A percentile compares a stretch with the other conserved stretches of the same genome.
Conservation (phyloP, 257 asterid genomes). For the Cynanchum wilfordii region DNA sequence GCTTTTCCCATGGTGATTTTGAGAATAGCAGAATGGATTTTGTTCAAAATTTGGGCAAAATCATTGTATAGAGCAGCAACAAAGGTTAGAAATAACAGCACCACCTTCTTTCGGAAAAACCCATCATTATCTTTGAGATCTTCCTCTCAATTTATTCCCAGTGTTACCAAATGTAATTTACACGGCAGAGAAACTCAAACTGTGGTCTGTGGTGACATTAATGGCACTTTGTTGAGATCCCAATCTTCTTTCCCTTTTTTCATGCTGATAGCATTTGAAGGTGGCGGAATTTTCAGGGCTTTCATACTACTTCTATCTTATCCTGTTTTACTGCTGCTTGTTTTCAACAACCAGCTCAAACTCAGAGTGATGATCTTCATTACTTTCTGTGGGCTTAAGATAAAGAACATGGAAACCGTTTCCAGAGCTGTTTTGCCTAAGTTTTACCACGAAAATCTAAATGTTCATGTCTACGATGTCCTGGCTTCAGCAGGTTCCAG, state of each 20-base stretch:
- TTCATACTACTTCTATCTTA: constrained; percentile 49
- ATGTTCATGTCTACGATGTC: constrained; percentile 44
- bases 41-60: constrained; percentile 56
- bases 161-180: constrained; percentile 34
- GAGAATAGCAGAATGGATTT: constrained; percentile 46
- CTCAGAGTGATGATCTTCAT: constrained; percentile 63
- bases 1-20: constrained; percentile 58
- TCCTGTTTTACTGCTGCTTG: constrained; percentile 32
- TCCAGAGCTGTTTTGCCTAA: constrained; percentile 74
- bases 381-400: constrained; percentile 65
- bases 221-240: constrained; percentile 44
- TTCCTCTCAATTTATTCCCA: constrained; percentile 32
- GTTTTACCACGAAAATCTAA: constrained; percentile 67
- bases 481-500: constrained; percentile 39
- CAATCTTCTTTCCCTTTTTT: constrained; percentile 73
- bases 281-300: constrained; percentile 69
- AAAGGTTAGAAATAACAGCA: constrained; percentile 46
- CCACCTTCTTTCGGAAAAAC: not conserved
- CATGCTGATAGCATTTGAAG: constrained; percentile 92
- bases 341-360: constrained; percentile 38
- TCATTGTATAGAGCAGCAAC: constrained; percentile 62
- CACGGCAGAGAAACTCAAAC: constrained; percentile 35
- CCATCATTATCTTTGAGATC: not conserved
- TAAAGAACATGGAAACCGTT: constrained; percentile 54
- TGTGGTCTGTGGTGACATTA: constrained; percentile 63